Conservation (phyloP, 352 stramenopile genomes). For the Pythium vanterpoolii region DNA sequence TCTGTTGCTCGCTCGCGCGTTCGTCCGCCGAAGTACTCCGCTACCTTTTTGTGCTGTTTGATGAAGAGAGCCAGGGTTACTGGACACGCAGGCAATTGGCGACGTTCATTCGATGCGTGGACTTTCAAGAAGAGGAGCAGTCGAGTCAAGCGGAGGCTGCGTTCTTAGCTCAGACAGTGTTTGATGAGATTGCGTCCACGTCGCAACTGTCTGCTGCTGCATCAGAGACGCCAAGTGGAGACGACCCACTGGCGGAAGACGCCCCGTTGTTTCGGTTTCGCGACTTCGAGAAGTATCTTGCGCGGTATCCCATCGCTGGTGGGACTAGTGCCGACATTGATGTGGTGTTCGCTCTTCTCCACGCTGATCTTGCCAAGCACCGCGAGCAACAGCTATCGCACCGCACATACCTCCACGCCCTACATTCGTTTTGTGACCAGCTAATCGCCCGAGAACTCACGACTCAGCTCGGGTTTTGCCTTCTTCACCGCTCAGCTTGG, state of each 20-base stretch:
- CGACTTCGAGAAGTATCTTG: conserved; percentile 17
- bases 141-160: conserved; percentile 4
- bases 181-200: conserved; percentile 4
- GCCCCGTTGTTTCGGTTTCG: conserved; percentile 12
- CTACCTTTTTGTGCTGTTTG: conserved; percentile 41
- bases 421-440: conserved; percentile 13
- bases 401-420: conserved; percentile 3
- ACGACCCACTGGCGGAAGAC: not conserved
- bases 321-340: conserved; percentile 15
- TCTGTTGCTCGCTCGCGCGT: conserved; percentile 31
- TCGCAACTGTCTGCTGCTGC: not conserved
- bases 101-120: conserved; percentile 15
- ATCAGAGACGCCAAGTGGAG: not conserved
- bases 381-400: conserved; percentile 6
- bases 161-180: conserved; percentile 12
- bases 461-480: conserved; percentile 5
- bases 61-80: conserved; percentile 29
- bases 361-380: conserved; percentile 2
- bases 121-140: conserved; percentile 6
- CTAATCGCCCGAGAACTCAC: conserved; percentile 5
- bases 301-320: conserved; percentile 8
- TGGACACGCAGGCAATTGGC: conserved; percentile 24
- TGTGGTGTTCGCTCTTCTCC: conserved; percentile 19
- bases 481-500: conserved; percentile 3
- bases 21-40: conserved; percentile 32